These are phyloP conservation scores for Fusarium sp. DNA, from an alignment of 2,329 filamentous ascomycete species.

Conservation along the genomic window DNA sequence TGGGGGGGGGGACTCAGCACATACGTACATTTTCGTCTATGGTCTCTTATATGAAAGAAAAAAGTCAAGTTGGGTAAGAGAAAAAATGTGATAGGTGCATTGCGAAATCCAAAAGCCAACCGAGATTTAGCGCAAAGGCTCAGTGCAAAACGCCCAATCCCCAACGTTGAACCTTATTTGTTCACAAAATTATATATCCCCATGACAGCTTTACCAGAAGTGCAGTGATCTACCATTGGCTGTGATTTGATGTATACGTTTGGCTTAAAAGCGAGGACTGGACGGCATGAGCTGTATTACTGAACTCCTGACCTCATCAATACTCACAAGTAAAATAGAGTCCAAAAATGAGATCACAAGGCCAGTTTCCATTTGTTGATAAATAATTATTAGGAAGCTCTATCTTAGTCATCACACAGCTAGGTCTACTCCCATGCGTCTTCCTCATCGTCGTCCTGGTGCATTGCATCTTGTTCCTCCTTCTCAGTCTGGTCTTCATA, in stretches of 20 bases:
- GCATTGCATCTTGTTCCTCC: not conserved
- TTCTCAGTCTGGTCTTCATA: not conserved
- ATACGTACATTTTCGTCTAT: accelerated
- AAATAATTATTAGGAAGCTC: too few relatives aligned
- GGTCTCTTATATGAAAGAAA: not conserved
- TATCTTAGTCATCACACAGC: accelerated
- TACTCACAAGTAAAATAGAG: accelerated
- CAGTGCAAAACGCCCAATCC: not conserved
- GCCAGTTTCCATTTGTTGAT: accelerated
- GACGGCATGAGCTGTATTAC: not conserved
- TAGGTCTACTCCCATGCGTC: not conserved
- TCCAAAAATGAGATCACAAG: accelerated
- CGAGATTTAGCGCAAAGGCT: not conserved
- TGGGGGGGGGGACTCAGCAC: too few relatives aligned
- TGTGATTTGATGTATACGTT: accelerated
- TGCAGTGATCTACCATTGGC: too few relatives aligned
- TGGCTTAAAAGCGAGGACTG: accelerated
- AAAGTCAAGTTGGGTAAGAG: accelerated
- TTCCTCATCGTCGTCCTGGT: not conserved
- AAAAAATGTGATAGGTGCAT: accelerated
- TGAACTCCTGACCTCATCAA: too few relatives aligned
- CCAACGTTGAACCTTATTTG: not conserved
- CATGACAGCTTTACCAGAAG: accelerated
- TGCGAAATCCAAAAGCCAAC: not conserved
- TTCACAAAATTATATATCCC: not conserved